A percentile compares a stretch with the other conserved stretches of the same genome.
Evolutionary conservation across 1,284 basidiomycete genomes (phyloP).

Genomic region (Trametes hirsuta): DNA sequence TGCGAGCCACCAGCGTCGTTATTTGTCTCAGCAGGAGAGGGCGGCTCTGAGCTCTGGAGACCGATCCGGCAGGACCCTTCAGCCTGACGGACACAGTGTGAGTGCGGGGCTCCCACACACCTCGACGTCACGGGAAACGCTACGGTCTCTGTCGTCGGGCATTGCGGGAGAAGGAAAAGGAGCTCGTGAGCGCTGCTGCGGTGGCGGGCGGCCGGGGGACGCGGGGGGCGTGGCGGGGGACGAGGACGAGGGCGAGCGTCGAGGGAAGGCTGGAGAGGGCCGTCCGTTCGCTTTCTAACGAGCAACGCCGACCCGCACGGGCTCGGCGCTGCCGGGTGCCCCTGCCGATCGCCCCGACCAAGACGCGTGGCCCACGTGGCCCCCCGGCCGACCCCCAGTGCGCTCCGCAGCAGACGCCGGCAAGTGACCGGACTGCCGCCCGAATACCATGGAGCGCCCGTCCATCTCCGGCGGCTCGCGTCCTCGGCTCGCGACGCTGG

Average conservation of each 20-base stretch:
- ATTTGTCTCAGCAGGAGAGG: conserved; percentile 49
- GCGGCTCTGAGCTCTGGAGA: conserved; percentile 63
- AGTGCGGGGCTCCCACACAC: conserved; percentile 33
- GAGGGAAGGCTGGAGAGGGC: background rate
- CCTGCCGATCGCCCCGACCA: conserved; percentile 17
- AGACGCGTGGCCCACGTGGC: conserved; percentile 14
- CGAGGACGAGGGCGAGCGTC: conserved; percentile 5
- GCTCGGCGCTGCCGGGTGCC: conserved; percentile 11
- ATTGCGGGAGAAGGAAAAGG: conserved; percentile 14
- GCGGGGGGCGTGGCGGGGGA: conserved; percentile 6
- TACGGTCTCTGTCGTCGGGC: conserved; percentile 54
- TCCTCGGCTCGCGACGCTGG: background rate
- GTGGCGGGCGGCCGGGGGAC: background rate
- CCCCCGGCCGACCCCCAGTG: background rate
- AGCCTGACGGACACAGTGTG: conserved; percentile 2
- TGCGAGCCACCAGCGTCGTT: conserved; percentile 23
- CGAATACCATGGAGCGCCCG: conserved; percentile 10
- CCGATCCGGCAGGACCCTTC: conserved; percentile 5
- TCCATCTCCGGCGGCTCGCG: background rate
- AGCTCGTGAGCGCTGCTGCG: conserved; percentile 1
- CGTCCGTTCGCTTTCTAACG: conserved; percentile 21
- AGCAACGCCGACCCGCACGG: conserved; percentile 25
- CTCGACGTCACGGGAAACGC: conserved; percentile 59
- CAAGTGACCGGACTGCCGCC: background rate
- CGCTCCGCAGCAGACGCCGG: background rate